These are phyloP conservation scores for Xylariomycetidae sp. DNA, from an alignment of 2,329 filamentous ascomycete species.

Conservation along the genomic window DNA sequence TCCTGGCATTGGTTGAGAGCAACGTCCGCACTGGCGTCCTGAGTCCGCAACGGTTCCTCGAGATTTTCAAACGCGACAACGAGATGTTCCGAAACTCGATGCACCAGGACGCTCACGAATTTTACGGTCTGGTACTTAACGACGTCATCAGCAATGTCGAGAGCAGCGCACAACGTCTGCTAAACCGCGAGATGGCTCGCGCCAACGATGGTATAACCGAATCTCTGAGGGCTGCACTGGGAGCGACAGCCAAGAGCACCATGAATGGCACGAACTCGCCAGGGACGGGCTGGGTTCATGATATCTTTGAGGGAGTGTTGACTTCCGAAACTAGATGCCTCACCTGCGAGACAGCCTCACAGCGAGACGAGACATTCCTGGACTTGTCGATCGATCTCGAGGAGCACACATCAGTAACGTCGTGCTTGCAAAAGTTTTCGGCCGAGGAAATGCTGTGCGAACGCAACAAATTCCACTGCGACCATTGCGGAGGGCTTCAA, in stretches of 20 bases:
- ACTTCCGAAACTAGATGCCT: conserved; percentile 95
- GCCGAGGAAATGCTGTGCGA: conserved; percentile 98
- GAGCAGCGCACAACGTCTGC: conserved; percentile 65
- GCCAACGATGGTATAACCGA: conserved; percentile 40
- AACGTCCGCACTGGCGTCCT: conserved; percentile 80
- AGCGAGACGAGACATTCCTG: conserved; percentile 90
- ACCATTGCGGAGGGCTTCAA: conserved; percentile 91
- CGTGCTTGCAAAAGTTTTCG: conserved; percentile 91
- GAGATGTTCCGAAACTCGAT: conserved; percentile 96
- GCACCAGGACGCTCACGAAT: conserved; percentile 98
- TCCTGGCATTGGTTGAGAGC: conserved; percentile 80
- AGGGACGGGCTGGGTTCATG: conserved; percentile 85
- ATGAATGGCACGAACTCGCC: conserved; percentile 46
- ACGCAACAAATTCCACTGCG: conserved; percentile 97
- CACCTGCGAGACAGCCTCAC: conserved; percentile 92
- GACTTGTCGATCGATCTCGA: conserved; percentile 95
- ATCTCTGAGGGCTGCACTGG: conserved; percentile 42
- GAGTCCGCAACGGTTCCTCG: conserved; percentile 86
- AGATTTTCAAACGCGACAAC: conserved; percentile 89
- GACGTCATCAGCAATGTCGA: conserved; percentile 94
- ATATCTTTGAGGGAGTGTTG: conserved; percentile 89
- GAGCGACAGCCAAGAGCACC: conserved; percentile 28
- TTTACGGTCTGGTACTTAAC: conserved; percentile 90
- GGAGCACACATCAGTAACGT: conserved; percentile 91
- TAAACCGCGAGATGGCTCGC: conserved; percentile 39